These are phyloP conservation scores for Noccaea bulbosa DNA, from an alignment of 345 rosid species.

Conservation along the genomic window DNA sequence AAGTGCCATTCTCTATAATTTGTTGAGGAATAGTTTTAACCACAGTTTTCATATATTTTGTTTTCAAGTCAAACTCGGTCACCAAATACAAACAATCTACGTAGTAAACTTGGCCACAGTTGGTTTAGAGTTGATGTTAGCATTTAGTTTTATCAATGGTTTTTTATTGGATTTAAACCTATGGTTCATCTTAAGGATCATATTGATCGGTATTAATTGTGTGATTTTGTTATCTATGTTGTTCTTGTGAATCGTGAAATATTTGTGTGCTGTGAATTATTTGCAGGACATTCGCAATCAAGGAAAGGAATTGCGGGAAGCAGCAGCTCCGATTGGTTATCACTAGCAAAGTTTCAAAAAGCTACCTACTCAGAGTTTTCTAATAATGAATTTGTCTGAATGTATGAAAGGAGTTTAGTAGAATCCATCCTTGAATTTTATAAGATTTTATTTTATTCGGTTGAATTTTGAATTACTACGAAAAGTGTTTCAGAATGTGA, in stretches of 20 bases:
- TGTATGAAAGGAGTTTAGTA: neutral
- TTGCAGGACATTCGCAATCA: conserved; percentile 73
- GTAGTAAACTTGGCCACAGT: neutral
- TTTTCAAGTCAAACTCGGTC: too few species aligned
- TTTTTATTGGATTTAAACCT: neutral
- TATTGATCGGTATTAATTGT: neutral
- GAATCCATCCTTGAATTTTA: too few species aligned
- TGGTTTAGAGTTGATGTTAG: neutral
- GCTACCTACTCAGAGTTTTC: conserved; percentile 1
- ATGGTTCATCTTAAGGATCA: neutral
- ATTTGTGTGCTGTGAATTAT: neutral
- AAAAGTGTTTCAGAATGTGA: neutral
- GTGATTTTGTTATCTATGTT: neutral
- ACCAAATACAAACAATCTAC: too few species aligned
- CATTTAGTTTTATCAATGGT: neutral
- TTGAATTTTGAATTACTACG: neutral
- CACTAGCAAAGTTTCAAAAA: conserved; percentile 44
- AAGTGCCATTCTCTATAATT: conserved; percentile 20
- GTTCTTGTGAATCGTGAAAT: neutral
- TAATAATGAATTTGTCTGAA: neutral
- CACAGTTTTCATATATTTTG: too few species aligned
- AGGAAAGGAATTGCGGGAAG: conserved; percentile 71
- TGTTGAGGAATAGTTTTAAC: too few species aligned
- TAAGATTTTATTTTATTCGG: neutral
- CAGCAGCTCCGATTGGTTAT: conserved; percentile 75